Evolutionary conservation across 1,284 basidiomycete genomes (phyloP).

Genomic region (Leccinum pseudoinsigne): DNA sequence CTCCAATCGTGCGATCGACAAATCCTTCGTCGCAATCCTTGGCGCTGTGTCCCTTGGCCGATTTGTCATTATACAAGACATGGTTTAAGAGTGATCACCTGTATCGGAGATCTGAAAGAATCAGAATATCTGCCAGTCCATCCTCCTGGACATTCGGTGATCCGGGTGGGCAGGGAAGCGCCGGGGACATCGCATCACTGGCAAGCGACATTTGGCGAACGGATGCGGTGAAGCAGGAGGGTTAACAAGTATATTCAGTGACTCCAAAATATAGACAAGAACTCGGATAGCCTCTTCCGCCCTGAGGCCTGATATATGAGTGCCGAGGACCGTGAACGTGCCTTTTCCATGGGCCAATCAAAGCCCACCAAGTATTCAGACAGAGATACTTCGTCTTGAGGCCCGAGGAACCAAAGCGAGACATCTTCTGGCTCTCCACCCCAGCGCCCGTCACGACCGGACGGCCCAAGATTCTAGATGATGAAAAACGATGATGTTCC

Average conservation of each 20-base stretch:
- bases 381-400: background rate
- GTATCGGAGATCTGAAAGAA: slow-evolving; percentile 10
- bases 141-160: slow-evolving; percentile 3
- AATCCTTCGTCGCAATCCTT: background rate
- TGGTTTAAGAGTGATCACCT: slow-evolving; percentile 5
- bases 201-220: slow-evolving; percentile 3
- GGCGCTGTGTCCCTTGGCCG: background rate
- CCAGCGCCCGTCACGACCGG: background rate
- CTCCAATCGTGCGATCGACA: background rate
- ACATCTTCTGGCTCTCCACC: slow-evolving; percentile 3
- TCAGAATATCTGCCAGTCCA: background rate
- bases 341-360: background rate
- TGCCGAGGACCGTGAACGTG: background rate
- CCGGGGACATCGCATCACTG: slow-evolving; percentile 23
- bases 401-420: background rate
- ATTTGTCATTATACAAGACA: background rate
- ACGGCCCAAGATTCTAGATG: background rate
- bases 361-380: background rate
- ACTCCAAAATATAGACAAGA: slow-evolving; percentile 2
- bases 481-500: background rate
- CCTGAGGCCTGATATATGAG: background rate
- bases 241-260: slow-evolving; percentile 10
- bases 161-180: slow-evolving; percentile 2
- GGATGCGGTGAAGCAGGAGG: background rate
- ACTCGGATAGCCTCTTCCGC: background rate